Evolutionary conservation across 306 rosid species (phyloP).

Genomic region (Mucuna pruriens): DNA sequence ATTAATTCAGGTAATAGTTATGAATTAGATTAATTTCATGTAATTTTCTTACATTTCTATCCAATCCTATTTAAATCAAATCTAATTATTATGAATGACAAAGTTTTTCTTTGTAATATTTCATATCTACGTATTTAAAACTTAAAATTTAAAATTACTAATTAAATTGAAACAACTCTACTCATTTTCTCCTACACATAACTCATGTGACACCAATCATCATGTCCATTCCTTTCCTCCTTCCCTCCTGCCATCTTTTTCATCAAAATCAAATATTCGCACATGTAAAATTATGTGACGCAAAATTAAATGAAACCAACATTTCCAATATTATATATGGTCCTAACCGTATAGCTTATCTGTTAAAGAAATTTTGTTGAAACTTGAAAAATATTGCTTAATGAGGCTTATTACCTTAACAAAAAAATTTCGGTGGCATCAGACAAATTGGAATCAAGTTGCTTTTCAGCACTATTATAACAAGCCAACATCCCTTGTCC

Average conservation of each 20-base stretch:
- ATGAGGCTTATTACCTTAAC: slow-evolving; percentile 42
- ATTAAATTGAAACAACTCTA: too few species aligned
- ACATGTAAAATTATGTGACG: not conserved
- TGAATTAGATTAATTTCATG: not conserved
- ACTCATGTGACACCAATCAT: not conserved
- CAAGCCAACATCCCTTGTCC: slow-evolving; percentile 29
- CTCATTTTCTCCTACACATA: too few species aligned
- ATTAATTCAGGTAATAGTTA: not conserved
- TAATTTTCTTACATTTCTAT: not conserved
- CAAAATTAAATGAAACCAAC: not conserved
- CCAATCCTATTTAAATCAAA: too few species aligned
- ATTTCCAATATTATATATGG: not conserved
- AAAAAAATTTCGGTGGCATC: slow-evolving; percentile 28
- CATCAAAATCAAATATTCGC: not conserved
- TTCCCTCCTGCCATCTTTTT: not conserved
- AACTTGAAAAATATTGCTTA: slow-evolving; percentile 39
- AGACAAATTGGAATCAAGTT: slow-evolving; percentile 22
- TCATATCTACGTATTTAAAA: too few species aligned
- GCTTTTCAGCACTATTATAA: not conserved
- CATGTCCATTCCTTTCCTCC: not conserved
- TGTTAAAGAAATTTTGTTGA: slow-evolving; percentile 19
- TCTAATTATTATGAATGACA: too few species aligned
- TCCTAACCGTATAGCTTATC: not conserved
- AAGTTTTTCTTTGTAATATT: too few species aligned
- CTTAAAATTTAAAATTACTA: too few species aligned